Evolutionary conservation across 805 yeast species (phyloP).

Genomic region (Cyberlindnera mississippiensis): DNA sequence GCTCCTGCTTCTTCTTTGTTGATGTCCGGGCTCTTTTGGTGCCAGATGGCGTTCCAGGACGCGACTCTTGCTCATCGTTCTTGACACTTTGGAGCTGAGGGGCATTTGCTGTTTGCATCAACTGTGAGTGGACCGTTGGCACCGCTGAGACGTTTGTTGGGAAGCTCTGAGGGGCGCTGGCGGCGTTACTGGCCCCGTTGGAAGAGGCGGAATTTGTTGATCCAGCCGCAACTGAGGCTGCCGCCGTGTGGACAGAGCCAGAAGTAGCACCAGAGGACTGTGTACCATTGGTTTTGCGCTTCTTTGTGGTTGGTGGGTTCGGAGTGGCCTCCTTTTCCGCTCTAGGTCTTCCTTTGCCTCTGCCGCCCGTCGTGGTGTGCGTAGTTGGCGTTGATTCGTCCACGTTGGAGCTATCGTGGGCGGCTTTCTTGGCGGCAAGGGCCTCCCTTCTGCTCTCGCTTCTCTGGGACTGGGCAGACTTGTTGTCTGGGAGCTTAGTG

Average conservation of each 20-base stretch:
- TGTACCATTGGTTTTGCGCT: conserved; percentile 21
- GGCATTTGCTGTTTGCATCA: neutral
- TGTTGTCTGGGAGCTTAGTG: conserved; percentile 43
- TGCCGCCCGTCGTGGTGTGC: conserved; percentile 11
- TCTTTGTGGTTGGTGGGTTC: conserved; percentile 21
- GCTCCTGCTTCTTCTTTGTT: conserved; percentile 17
- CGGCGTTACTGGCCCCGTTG: neutral
- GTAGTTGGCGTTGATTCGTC: conserved; percentile 20
- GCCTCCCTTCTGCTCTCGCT: conserved; percentile 90
- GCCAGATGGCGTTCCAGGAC: conserved; percentile 21
- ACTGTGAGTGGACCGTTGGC: conserved; percentile 4
- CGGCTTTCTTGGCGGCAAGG: conserved; percentile 79
- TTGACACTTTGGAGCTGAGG: neutral
- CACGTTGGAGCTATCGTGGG: conserved; percentile 27
- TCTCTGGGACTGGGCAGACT: conserved; percentile 70
- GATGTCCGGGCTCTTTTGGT: conserved; percentile 19
- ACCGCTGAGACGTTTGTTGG: conserved; percentile 4
- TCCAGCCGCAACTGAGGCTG: conserved; percentile 9
- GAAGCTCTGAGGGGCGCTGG: conserved; percentile 4
- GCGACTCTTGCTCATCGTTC: conserved; percentile 4
- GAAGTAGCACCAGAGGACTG: neutral
- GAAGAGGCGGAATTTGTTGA: neutral
- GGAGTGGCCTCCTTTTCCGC: conserved; percentile 25
- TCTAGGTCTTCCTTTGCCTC: conserved; percentile 21
- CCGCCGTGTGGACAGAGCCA: neutral